These are phyloP conservation scores for Chytriomyces sp. DNA, from an alignment of 192 early-diverging fungal genomes.

Conservation along the genomic window DNA sequence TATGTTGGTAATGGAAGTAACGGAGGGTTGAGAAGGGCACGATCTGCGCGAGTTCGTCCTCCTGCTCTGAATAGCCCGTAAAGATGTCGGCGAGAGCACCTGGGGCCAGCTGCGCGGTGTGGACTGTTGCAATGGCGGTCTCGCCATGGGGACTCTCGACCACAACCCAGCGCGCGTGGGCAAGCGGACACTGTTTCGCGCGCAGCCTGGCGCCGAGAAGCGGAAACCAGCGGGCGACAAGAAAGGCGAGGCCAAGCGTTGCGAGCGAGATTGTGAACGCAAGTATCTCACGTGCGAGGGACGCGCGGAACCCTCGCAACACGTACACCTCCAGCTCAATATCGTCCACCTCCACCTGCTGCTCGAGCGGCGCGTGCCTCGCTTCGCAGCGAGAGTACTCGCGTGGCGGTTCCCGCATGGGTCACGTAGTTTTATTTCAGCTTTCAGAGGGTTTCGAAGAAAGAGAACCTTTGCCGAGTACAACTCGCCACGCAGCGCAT, in stretches of 20 bases:
- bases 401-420: too few relatives aligned
- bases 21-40: neutral
- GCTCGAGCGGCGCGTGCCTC: neutral
- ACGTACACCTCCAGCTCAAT: neutral
- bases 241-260: slow-evolving; percentile 70
- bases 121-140: slow-evolving; percentile 34
- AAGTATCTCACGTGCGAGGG: slow-evolving; percentile 29
- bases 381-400: too few relatives aligned
- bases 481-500: too few relatives aligned
- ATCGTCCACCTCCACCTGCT: neutral
- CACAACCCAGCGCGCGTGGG: slow-evolving; percentile 72
- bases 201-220: slow-evolving; percentile 71
- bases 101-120: slow-evolving; percentile 25
- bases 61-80: slow-evolving; percentile 6
- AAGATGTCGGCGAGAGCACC: slow-evolving; percentile 46
- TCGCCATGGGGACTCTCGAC: slow-evolving; percentile 55
- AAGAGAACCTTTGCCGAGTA: too few relatives aligned
- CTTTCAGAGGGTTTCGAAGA: too few relatives aligned
- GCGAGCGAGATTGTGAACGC: slow-evolving; percentile 69
- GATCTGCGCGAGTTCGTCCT: neutral
- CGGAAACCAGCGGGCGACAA: slow-evolving; percentile 87
- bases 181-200: slow-evolving; percentile 63
- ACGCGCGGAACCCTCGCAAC: neutral
- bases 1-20: slow-evolving; percentile 56
- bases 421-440: too few relatives aligned